Conservation (phyloP, 176 grass and related monocot species). For the barley (Hordeum vulgare) region DNA sequence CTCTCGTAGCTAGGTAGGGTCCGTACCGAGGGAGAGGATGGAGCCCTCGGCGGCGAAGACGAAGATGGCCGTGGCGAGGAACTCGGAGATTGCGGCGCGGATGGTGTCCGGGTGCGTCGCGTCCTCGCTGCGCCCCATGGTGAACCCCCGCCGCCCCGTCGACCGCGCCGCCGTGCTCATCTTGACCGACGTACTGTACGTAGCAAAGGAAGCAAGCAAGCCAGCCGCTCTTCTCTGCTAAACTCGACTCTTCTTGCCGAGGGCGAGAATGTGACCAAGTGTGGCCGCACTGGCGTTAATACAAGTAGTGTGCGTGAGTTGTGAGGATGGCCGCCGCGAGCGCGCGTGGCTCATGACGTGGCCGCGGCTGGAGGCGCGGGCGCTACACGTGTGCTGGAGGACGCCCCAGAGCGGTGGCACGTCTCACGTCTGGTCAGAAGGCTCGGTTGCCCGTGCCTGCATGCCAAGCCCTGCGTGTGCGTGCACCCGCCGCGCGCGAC, state of each 20-base stretch:
- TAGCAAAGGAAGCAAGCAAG: neutral
- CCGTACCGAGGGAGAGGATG: conserved; percentile 75
- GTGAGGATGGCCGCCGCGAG: neutral
- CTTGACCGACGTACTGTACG: neutral
- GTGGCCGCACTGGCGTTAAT: neutral
- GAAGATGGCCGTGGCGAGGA: conserved; percentile 84
- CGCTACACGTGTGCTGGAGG: conserved; percentile 2
- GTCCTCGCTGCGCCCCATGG: conserved; percentile 69
- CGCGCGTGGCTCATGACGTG: conserved; percentile 8
- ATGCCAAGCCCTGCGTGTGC: neutral
- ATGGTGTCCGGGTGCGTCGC: conserved; percentile 74
- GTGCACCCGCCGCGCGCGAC: neutral
- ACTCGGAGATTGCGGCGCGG: conserved; percentile 80
- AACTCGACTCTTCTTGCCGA: neutral
- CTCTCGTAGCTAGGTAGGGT: too few relatives aligned
- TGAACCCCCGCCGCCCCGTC: conserved; percentile 49
- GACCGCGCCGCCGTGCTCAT: conserved; percentile 27
- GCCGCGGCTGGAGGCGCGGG: neutral
- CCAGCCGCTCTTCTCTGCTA: neutral
- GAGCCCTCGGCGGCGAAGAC: conserved; percentile 98
- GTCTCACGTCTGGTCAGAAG: neutral
- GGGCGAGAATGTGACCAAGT: neutral
- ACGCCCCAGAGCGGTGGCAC: conserved; percentile 1
- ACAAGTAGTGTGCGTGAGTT: neutral
- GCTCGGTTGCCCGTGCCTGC: neutral